These are phyloP conservation scores for Lasiodiplodia theobromae DNA, from an alignment of 2,329 filamentous ascomycete genomes.

Conservation along the genomic window DNA sequence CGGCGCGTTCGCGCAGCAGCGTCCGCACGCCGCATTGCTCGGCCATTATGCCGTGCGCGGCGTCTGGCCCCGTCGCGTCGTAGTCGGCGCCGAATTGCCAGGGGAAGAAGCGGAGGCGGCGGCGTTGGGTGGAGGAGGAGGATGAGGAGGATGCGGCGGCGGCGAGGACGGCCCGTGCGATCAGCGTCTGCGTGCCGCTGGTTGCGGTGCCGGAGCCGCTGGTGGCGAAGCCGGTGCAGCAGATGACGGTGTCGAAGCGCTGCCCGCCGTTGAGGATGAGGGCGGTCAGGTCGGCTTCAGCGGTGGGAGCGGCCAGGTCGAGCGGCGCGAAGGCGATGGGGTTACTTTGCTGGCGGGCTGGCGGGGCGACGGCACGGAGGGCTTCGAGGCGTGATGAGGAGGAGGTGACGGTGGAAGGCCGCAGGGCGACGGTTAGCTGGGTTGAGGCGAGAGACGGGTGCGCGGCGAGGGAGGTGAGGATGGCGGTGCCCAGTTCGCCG, in stretches of 20 bases:
- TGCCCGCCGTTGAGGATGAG: constrained; percentile 50
- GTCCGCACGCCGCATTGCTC: constrained; percentile 62
- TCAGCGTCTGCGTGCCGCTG: constrained; percentile 63
- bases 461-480: constrained; percentile 59
- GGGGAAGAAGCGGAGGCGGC: constrained; percentile 61
- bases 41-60: constrained; percentile 63
- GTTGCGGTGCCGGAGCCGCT: constrained; percentile 39
- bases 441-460: constrained; percentile 50
- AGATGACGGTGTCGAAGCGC: constrained; percentile 59
- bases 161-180: constrained; percentile 62
- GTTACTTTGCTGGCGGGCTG: not conserved
- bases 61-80: constrained; percentile 62
- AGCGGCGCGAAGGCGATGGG: constrained; percentile 41
- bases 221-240: constrained; percentile 67
- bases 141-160: constrained; percentile 45
- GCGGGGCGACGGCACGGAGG: not conserved
- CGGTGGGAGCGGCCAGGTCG: constrained; percentile 52
- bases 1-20: constrained; percentile 37
- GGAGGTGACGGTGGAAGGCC: constrained; percentile 54
- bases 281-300: constrained; percentile 39
- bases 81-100: constrained; percentile 81
- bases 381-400: constrained; percentile 37
- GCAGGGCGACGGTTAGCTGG: constrained; percentile 62
- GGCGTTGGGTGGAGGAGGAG: constrained; percentile 32
- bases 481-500: constrained; percentile 68